Evolutionary conservation across 2,329 filamentous ascomycete genomes (phyloP).

Genomic region (Sporothrix pallida): DNA sequence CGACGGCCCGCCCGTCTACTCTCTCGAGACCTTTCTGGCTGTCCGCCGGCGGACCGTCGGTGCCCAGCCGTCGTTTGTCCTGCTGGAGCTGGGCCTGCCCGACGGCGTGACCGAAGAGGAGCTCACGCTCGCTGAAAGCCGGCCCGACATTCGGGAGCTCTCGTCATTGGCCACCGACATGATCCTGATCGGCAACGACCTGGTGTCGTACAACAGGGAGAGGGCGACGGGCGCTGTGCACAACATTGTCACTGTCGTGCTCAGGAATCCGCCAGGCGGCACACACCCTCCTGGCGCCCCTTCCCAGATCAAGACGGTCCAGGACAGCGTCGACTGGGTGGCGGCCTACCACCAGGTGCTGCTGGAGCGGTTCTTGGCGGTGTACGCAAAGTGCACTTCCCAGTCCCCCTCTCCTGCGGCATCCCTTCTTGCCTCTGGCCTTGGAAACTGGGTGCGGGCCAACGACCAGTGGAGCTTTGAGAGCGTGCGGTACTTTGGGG

Average conservation of each 20-base stretch:
- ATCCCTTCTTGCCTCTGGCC: slow-evolving; percentile 36
- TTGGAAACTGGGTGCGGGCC: slow-evolving; percentile 40
- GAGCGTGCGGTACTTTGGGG: slow-evolving; percentile 40
- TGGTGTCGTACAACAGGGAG: slow-evolving; percentile 44
- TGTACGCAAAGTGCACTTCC: slow-evolving; percentile 18
- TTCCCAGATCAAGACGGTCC: slow-evolving; percentile 12
- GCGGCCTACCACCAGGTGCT: slow-evolving; percentile 31
- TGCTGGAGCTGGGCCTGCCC: slow-evolving; percentile 39
- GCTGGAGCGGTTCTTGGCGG: slow-evolving; percentile 34
- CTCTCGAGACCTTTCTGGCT: slow-evolving; percentile 40
- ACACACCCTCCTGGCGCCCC: neutral
- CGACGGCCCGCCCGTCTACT: slow-evolving; percentile 22
- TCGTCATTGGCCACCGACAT: slow-evolving; percentile 39
- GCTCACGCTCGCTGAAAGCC: slow-evolving; percentile 39
- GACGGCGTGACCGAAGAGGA: slow-evolving; percentile 10
- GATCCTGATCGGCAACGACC: slow-evolving; percentile 42
- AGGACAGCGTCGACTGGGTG: slow-evolving; percentile 37
- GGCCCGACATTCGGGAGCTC: slow-evolving; percentile 39
- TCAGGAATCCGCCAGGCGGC: slow-evolving; percentile 32
- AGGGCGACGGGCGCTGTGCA: slow-evolving; percentile 42
- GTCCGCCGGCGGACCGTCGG: slow-evolving; percentile 42
- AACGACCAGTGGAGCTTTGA: slow-evolving; percentile 41
- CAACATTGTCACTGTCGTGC: slow-evolving; percentile 44
- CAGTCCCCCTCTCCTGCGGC: slow-evolving; percentile 3
- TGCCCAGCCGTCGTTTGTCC: slow-evolving; percentile 38